phyloP scores from a whole-genome alignment of 179 eudicot genomes.

The Spergularia azorica region DNA sequence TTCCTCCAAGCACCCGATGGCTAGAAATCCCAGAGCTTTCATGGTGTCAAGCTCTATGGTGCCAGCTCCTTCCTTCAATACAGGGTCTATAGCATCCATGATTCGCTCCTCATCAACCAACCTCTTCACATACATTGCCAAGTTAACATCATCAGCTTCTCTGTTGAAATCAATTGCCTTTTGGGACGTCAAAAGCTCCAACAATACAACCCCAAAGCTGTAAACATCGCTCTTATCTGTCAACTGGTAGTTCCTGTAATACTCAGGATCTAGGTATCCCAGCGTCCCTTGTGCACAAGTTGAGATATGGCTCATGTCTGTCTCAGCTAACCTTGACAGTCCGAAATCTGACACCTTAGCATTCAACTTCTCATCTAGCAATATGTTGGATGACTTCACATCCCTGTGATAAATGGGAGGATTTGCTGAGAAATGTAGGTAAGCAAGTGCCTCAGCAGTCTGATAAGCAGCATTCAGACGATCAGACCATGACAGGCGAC shows the following conservation, averaged over 20 bases:
- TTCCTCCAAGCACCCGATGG: slow-evolving; percentile 78
- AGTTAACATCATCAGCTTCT: slow-evolving; percentile 69
- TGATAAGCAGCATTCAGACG: slow-evolving; percentile 58
- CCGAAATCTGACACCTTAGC: slow-evolving; percentile 84
- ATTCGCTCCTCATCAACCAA: slow-evolving; percentile 69
- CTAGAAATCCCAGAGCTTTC: slow-evolving; percentile 81
- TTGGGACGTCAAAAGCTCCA: slow-evolving; percentile 77
- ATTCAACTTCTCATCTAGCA: slow-evolving; percentile 67
- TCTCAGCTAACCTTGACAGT: slow-evolving; percentile 68
- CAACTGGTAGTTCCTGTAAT: slow-evolving; percentile 72
- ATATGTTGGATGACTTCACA: slow-evolving; percentile 77
- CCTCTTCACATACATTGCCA: slow-evolving; percentile 71
- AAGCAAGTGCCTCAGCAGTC: slow-evolving; percentile 77
- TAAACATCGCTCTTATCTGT: slow-evolving; percentile 82
- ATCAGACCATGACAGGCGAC: slow-evolving; percentile 48
- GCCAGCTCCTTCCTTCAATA: slow-evolving; percentile 51
- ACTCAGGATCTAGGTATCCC: slow-evolving; percentile 81
- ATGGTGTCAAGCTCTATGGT: slow-evolving; percentile 68
- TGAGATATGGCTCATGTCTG: slow-evolving; percentile 81
- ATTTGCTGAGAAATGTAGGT: slow-evolving; percentile 67
- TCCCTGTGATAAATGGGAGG: slow-evolving; percentile 82
- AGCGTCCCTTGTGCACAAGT: slow-evolving; percentile 88
- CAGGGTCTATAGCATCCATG: slow-evolving; percentile 64
- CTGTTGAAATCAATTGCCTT: slow-evolving; percentile 71
- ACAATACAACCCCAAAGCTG: slow-evolving; percentile 75